A percentile compares a stretch with the other conserved stretches of the same genome.
phyloP scores from a whole-genome alignment of 2,329 filamentous ascomycete species.

The Aspergillus pseudoterreus region DNA sequence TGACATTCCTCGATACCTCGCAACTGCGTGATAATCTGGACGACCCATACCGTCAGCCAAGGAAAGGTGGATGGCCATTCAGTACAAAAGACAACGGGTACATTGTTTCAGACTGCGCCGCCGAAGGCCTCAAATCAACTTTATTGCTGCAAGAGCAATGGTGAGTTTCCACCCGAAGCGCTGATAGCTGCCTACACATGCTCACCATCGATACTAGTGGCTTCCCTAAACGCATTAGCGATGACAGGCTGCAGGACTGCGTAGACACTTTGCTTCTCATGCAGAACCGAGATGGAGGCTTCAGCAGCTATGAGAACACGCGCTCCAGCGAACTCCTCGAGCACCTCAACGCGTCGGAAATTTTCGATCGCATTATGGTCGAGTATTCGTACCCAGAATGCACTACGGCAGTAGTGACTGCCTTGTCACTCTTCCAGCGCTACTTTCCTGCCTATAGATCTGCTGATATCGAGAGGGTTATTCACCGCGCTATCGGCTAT shows the following conservation, averaged over 20 bases:
- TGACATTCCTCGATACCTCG: constrained; percentile 2
- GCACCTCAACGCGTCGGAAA: constrained; percentile 7
- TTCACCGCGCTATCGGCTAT: background rate
- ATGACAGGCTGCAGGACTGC: background rate
- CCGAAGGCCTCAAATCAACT: constrained; percentile 7
- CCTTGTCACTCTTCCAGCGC: background rate
- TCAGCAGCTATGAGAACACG: constrained; percentile 6
- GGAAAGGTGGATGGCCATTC: constrained; percentile 11
- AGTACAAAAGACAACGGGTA: constrained; percentile 4
- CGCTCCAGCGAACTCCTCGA: constrained; percentile 3
- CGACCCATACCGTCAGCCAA: constrained; percentile 1
- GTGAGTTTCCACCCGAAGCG: background rate
- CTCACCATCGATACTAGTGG: background rate
- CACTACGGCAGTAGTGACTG: constrained; percentile 4
- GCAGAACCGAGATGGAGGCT: constrained; percentile 8
- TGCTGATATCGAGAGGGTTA: background rate
- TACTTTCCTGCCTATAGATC: constrained; percentile 3
- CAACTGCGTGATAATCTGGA: constrained; percentile 4
- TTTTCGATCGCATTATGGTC: constrained; percentile 9
- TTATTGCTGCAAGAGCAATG: constrained; percentile 3
- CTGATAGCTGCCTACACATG: too few species aligned
- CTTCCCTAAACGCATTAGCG: background rate
- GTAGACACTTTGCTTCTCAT: constrained; percentile 7
- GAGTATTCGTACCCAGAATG: constrained; percentile 11
- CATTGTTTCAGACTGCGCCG: constrained; percentile 6